Evolutionary conservation across 208 protist species (phyloP), one percentile per base, ranked within the genome.

Genomic region (Leishmania lainsoni): DNA sequence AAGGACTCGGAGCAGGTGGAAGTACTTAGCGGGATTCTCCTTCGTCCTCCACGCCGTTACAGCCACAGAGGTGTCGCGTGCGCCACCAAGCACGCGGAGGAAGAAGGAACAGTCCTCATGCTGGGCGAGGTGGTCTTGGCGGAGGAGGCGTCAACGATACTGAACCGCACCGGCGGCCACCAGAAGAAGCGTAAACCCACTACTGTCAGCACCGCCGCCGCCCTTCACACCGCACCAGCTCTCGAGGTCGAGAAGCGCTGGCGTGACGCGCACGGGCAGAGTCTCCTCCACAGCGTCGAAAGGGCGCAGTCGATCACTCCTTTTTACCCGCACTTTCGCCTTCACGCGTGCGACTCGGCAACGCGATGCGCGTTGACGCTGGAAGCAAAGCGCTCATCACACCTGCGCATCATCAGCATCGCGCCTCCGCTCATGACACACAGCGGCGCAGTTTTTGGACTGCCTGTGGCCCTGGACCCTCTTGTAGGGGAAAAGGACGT

Each of bases 101-200:
- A 83, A 49, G 74, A 75, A 48, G 85, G 74, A 9, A 78, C 82
- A 0, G 72, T 92, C 5, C 70, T 96, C 22, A 74, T 92, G 75
- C 87, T 96, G 3, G 93, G 93, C 8, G 91, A 94, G 84, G 82
- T 94, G 49, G 83, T 93, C 35, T 79, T 95, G 51, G 84, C 73
- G 3, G 90, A 95, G 16, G 79, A 80, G 5, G 85, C 69, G 1
- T 83, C 88, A 8, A 81, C 52, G 10, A 73, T 59, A 4, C 81
- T 94, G 20, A 87, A 77, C 78, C 63, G 78, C 71, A 51, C 63
- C 35, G 51, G 61, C 77, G 74, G 61, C 17, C 74, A 68, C 66
- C 59, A 61, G 9, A 76, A 82, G 58, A 80, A 82, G 29, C 51
- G 76, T 10, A 77, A 70, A 65, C 42, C 22, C 22, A 17, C n/a